A percentile compares a stretch with the other conserved stretches of the same genome.
phyloP scores from a whole-genome alignment of 345 rosid genomes.

The Combretum micranthum region DNA sequence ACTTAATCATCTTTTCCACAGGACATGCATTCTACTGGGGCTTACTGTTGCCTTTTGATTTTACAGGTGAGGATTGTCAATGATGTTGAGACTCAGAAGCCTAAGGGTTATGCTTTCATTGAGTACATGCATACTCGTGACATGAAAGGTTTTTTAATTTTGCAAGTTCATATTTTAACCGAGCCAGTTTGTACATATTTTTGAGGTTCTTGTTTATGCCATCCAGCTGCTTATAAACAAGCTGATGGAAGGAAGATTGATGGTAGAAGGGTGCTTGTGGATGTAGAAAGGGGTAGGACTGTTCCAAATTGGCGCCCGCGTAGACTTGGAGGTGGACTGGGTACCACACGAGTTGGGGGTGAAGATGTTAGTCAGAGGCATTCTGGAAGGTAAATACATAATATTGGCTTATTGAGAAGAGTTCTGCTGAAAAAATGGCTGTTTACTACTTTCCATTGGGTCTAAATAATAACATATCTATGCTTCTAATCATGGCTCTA shows the following conservation, averaged over 20 bases:
- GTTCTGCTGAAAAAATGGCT: too few relatives aligned
- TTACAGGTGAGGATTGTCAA: constrained; percentile 74
- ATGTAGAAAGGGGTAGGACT: constrained; percentile 97
- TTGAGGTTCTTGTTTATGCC: constrained; percentile 7
- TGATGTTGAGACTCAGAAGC: constrained; percentile 69
- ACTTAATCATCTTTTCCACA: constrained; percentile 10
- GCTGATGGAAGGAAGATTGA: constrained; percentile 99
- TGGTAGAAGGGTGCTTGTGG: constrained; percentile 96
- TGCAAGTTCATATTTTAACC: not conserved
- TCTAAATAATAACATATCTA: too few relatives aligned
- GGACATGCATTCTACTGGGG: constrained; percentile 9
- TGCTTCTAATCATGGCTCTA: too few relatives aligned
- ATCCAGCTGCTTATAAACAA: constrained; percentile 92
- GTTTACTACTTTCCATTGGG: too few relatives aligned
- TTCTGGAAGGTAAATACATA: constrained; percentile 27
- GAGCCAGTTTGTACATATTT: not conserved
- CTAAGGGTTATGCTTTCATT: constrained; percentile 93
- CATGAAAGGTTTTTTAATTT: constrained; percentile 65
- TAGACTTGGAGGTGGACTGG: constrained; percentile 99
- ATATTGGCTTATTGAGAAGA: too few relatives aligned
- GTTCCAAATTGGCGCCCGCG: constrained; percentile 99
- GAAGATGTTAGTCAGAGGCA: constrained; percentile 61
- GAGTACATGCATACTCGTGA: constrained; percentile 94
- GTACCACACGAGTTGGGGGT: constrained; percentile 80
- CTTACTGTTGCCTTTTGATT: constrained; percentile 27